Evolutionary conservation across 1,139 yeast genomes (phyloP).

Genomic region (Sugiyamaella neomexicana): DNA sequence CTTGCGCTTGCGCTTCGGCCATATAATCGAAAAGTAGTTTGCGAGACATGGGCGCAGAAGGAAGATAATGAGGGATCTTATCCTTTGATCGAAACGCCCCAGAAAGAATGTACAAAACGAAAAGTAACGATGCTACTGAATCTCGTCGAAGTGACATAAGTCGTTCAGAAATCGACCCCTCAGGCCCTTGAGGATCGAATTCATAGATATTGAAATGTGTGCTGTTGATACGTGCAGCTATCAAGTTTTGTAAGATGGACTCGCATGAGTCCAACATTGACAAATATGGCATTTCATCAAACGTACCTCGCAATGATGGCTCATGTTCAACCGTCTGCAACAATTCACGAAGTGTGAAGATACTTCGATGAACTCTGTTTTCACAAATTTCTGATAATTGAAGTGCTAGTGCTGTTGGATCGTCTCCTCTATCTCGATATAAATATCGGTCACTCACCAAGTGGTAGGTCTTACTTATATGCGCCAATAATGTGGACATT

Average conservation of each 20-base stretch:
- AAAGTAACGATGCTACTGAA: conserved; percentile 49
- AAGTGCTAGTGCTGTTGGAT: conserved; percentile 47
- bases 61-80: conserved; percentile 47
- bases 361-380: conserved; percentile 48
- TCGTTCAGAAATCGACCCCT: conserved; percentile 37
- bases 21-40: conserved; percentile 47
- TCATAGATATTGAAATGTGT: conserved; percentile 50
- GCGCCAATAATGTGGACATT: conserved; percentile 43
- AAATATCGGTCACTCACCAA: conserved; percentile 50
- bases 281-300: conserved; percentile 32
- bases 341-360: conserved; percentile 45
- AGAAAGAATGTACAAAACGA: conserved; percentile 45
- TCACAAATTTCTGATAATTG: conserved; percentile 50
- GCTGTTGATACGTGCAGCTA: conserved; percentile 52
- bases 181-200: conserved; percentile 42
- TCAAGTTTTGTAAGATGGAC: conserved; percentile 44
- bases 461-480: conserved; percentile 50
- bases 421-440: conserved; percentile 49
- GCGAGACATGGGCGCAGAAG: conserved; percentile 48
- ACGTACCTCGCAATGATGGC: conserved; percentile 37
- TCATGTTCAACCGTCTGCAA: conserved; percentile 44
- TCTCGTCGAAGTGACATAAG: conserved; percentile 49
- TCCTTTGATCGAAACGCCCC: conserved; percentile 46
- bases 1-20: conserved; percentile 36
- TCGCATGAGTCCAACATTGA: conserved; percentile 44